A percentile compares a stretch with the other conserved stretches of the same genome.
These are phyloP conservation scores for Filosporella fistucella DNA, from an alignment of 495 filamentous ascomycete species.

Conservation along the genomic window DNA sequence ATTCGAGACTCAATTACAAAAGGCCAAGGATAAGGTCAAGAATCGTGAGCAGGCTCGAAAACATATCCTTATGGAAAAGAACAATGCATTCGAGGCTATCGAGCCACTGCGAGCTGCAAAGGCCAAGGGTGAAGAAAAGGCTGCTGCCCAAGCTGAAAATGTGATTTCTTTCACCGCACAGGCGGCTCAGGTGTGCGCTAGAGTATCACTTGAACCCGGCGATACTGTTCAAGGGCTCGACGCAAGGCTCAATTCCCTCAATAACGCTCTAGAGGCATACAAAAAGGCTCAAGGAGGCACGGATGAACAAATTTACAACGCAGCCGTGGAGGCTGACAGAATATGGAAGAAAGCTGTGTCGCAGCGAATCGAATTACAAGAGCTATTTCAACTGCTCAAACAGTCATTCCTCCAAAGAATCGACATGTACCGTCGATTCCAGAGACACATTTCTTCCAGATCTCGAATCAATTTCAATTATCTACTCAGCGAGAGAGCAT, in stretches of 20 bases:
- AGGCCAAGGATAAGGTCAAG: constrained; percentile 54
- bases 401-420: constrained; percentile 63
- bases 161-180: constrained; percentile 52
- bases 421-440: constrained; percentile 75
- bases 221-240: constrained; percentile 62
- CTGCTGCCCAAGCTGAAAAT: constrained; percentile 35
- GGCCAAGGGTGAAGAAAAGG: constrained; percentile 37
- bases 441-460: constrained; percentile 73
- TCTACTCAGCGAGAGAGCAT: constrained; percentile 81
- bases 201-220: constrained; percentile 64
- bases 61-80: constrained; percentile 59
- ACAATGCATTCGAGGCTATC: constrained; percentile 50
- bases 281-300: constrained; percentile 49
- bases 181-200: constrained; percentile 51
- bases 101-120: constrained; percentile 44
- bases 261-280: constrained; percentile 43
- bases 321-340: constrained; percentile 15
- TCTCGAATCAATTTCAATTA: constrained; percentile 84
- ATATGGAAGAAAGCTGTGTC: constrained; percentile 37
- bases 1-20: constrained; percentile 39
- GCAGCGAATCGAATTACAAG: constrained; percentile 43
- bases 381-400: constrained; percentile 55
- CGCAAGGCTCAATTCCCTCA: constrained; percentile 55
- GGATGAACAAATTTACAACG: constrained; percentile 41
- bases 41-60: constrained; percentile 44